Base-by-base conservation (phyloP, 148 eudicot species). In the Fagopyrum tataricum region DNA sequence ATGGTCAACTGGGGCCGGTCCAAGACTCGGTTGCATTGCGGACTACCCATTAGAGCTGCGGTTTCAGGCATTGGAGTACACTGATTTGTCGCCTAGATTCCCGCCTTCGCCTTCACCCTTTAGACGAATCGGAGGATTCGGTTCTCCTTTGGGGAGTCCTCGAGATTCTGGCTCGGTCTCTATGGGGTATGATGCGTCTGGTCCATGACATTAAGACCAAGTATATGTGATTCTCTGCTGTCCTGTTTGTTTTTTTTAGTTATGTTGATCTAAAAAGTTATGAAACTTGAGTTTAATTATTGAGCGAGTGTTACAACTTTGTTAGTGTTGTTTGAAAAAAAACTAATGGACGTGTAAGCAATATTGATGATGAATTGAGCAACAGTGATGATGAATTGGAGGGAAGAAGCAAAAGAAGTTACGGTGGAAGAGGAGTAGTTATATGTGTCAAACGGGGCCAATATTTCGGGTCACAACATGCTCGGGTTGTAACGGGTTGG, bases 1-100 rank as follows among this genome's bases (percentile, higher is more conserved):
- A 69, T 93, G 98, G 98, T 90, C 94, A 21, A 84, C 89, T 0
- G 98, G 98, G 37, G 87, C 85, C 37, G 96, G 98, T 21, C 96
- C 98, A 3, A 85, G 98, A 79, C 86, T 93, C 21, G 96, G 94
- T 44, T 93, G 98, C 53, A 72, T 93, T 11, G 91, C 89, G 31
- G 98, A 93, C 75, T 93, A 93, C 80, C 98, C 98, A 8, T 70
- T 77, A 5, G 90, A 89, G 76, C 83, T 93, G 67, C 79, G 94
- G 77, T 76, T 81, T 26, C 92, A 93, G 70, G 98, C 98, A 1
- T 68, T 93, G 80, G 92, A 89, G 80, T 81, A 87, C 44, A 88
- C 89, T 1, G 80, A 77, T 66, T 89, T 93, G 70, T 93, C 98
- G 40, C 98, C 98, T 1, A 78, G 85, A 73, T 37, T 53, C 3